Conservation (phyloP, 441 rosid species). For the Gossypium trilobum region DNA sequence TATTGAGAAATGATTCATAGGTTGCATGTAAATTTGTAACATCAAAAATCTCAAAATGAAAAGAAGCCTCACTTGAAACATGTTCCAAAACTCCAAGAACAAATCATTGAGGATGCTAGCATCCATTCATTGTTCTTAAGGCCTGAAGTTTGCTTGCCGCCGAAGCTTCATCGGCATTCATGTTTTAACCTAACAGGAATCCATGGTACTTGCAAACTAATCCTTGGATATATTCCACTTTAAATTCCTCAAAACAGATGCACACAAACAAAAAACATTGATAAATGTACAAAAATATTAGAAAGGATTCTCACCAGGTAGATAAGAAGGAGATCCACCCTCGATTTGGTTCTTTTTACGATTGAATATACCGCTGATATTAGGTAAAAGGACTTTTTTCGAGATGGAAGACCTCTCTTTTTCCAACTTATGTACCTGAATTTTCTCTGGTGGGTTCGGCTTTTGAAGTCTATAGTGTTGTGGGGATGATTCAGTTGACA, state of each 20-base stretch:
- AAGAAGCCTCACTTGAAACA: no score
- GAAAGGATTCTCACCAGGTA: conserved; percentile 57
- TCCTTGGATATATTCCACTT: conserved; percentile 1
- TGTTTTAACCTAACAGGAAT: conserved; percentile 9
- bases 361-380: conserved; percentile 60
- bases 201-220: conserved; percentile 14
- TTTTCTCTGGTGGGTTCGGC: conserved; percentile 40
- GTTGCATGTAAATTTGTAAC: no score
- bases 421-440: conserved; percentile 44
- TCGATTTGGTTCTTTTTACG: conserved; percentile 76
- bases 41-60: no score
- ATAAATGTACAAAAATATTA: conserved; percentile 22
- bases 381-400: conserved; percentile 60
- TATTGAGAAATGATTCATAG: no score
- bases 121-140: conserved; percentile 5
- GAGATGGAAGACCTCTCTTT: conserved; percentile 47
- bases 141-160: neutral
- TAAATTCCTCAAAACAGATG: conserved; percentile 18
- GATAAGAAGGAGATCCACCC: conserved; percentile 76
- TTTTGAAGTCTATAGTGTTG: conserved; percentile 40
- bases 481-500: conserved; percentile 54
- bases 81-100: neutral
- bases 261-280: conserved; percentile 20
- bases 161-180: neutral
- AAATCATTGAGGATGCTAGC: neutral